A percentile compares a stretch with the other conserved stretches of the same genome.
These are phyloP conservation scores for Fusarium hostae DNA, from an alignment of 2,329 filamentous ascomycete species.

Conservation along the genomic window DNA sequence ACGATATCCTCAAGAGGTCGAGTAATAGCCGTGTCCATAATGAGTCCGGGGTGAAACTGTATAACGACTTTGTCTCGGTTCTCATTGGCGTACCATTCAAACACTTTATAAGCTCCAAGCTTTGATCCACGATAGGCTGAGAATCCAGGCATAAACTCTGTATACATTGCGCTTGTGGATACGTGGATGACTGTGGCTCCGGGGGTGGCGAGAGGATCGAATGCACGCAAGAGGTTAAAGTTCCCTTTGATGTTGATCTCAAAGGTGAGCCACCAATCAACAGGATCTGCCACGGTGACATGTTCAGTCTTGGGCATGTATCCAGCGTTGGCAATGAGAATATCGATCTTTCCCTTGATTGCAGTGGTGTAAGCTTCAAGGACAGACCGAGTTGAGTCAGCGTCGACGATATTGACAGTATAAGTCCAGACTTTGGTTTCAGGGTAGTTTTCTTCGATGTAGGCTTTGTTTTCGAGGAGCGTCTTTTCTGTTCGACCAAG, in stretches of 20 bases:
- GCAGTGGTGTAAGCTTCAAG: constrained; percentile 30
- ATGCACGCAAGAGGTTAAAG: constrained; percentile 46
- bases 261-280: constrained; percentile 43
- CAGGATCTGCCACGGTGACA: constrained; percentile 31
- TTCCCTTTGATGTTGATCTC: constrained; percentile 48
- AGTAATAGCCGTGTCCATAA: constrained; percentile 48
- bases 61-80: constrained; percentile 53
- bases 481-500: constrained; percentile 52
- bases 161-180: constrained; percentile 34
- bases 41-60: constrained; percentile 57
- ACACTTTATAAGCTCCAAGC: constrained; percentile 53
- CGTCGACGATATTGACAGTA: constrained; percentile 48
- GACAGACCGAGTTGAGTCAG: constrained; percentile 21
- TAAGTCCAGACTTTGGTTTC: constrained; percentile 58
- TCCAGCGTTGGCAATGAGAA: constrained; percentile 51
- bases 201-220: constrained; percentile 41
- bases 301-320: constrained; percentile 28
- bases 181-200: constrained; percentile 44
- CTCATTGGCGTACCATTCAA: constrained; percentile 55
- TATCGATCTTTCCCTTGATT: constrained; percentile 49
- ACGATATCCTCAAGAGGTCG: constrained; percentile 17
- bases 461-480: constrained; percentile 46
- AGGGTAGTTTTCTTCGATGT: constrained; percentile 61
- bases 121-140: constrained; percentile 56
- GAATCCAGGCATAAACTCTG: constrained; percentile 45